These are phyloP conservation scores for Mycena crocata DNA, from an alignment of 768 basidiomycete species.

Conservation along the genomic window DNA sequence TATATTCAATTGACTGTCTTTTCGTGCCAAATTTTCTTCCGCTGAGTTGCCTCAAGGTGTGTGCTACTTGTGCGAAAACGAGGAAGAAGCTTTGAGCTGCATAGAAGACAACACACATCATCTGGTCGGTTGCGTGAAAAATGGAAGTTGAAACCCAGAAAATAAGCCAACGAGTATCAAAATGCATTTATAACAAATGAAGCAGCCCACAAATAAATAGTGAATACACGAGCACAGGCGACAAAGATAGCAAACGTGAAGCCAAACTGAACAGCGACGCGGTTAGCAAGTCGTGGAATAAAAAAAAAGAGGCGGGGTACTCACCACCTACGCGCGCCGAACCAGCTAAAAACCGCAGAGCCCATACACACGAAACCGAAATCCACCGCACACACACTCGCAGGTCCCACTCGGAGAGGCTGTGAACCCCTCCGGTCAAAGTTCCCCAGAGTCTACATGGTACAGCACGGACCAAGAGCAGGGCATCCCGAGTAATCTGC, in stretches of 20 bases:
- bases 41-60: too few relatives aligned
- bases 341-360: background rate
- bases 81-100: too few relatives aligned
- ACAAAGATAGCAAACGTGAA: background rate
- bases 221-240: background rate
- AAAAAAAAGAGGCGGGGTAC: background rate
- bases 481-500: background rate
- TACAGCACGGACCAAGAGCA: background rate
- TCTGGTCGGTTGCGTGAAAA: too few relatives aligned
- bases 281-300: slow-evolving; percentile 9
- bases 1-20: too few relatives aligned
- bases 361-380: slow-evolving; percentile 5
- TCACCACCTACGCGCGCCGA: background rate
- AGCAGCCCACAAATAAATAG: too few relatives aligned
- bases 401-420: slow-evolving; percentile 3
- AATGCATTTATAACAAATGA: too few relatives aligned
- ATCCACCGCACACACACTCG: background rate
- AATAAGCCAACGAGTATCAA: too few relatives aligned
- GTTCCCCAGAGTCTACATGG: background rate
- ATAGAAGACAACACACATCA: too few relatives aligned
- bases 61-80: too few relatives aligned
- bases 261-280: slow-evolving; percentile 6
- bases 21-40: too few relatives aligned
- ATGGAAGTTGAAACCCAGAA: too few relatives aligned
- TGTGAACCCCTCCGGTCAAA: background rate